Evolutionary conservation across 305 asterid genomes (phyloP).

Genomic region (Coffea humblotiana): DNA sequence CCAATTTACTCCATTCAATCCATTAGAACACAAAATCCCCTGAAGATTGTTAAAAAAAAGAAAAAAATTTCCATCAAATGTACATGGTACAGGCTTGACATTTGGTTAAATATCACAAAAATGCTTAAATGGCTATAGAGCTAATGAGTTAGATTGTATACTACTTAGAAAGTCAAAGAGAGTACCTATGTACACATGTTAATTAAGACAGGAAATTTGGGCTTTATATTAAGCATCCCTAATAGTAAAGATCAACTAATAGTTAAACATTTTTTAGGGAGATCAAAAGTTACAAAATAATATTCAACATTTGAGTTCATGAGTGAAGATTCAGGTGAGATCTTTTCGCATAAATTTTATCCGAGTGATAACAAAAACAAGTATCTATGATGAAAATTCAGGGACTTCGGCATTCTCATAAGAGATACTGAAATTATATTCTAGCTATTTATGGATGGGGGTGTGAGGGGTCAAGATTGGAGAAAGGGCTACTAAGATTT

Average conservation of each 20-base stretch:
- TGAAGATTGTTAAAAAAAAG: slow-evolving; percentile 32
- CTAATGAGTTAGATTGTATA: not conserved
- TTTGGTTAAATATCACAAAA: not conserved
- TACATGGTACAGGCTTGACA: not conserved
- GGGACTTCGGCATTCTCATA: too few relatives aligned
- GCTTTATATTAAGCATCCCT: not conserved
- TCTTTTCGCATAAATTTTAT: too few relatives aligned
- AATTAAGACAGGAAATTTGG: not conserved
- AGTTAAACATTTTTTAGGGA: not conserved
- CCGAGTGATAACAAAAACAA: too few relatives aligned
- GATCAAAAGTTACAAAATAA: too few relatives aligned
- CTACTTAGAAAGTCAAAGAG: too few relatives aligned
- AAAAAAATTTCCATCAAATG: not conserved
- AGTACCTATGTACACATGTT: not conserved
- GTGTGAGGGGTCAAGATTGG: too few relatives aligned
- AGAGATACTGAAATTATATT: too few relatives aligned
- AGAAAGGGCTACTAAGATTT: too few relatives aligned
- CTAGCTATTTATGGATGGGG: too few relatives aligned
- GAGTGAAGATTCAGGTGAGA: too few relatives aligned
- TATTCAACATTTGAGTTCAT: too few relatives aligned
- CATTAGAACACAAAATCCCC: slow-evolving; percentile 71
- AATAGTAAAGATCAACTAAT: not conserved
- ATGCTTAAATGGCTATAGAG: not conserved
- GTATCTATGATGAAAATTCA: too few relatives aligned
- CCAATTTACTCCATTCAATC: slow-evolving; percentile 80